Conservation (phyloP, 2,329 filamentous ascomycete genomes). For the Plenodomus tracheiphilus region DNA sequence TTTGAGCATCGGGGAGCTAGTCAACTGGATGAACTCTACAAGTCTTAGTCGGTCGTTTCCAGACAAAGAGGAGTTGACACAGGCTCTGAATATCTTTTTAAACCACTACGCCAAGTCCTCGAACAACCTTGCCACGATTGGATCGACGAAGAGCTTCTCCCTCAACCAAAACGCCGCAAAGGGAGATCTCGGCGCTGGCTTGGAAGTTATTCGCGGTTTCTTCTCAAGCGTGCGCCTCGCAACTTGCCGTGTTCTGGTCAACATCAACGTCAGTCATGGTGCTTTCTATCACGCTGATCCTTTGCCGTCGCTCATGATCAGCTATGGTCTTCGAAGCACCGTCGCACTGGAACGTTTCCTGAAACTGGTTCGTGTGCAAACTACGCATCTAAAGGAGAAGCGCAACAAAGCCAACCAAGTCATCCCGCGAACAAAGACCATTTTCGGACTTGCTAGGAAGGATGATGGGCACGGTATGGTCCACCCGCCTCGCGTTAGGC, state of each 20-base stretch:
- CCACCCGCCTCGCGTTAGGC: conserved; percentile 15
- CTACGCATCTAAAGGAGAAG: conserved; percentile 40
- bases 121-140: conserved; percentile 49
- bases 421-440: conserved; percentile 45
- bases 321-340: conserved; percentile 16
- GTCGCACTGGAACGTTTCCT: conserved; percentile 41
- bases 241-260: conserved; percentile 60
- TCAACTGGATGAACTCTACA: conserved; percentile 52
- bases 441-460: conserved; percentile 43
- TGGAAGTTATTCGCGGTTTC: conserved; percentile 62
- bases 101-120: conserved; percentile 52
- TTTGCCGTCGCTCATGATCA: conserved; percentile 35
- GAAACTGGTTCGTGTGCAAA: conserved; percentile 39
- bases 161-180: conserved; percentile 43
- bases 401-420: conserved; percentile 37
- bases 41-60: conserved; percentile 42
- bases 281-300: conserved; percentile 57
- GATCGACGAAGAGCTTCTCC: conserved; percentile 50
- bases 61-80: conserved; percentile 54
- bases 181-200: conserved; percentile 52
- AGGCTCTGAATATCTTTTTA: conserved; percentile 62
- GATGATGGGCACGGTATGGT: conserved; percentile 38
- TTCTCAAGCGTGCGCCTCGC: conserved; percentile 63
- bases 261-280: conserved; percentile 62
- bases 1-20: conserved; percentile 39